phyloP scores from a whole-genome alignment of 2,329 filamentous ascomycete genomes.

The Fusarium torreyae region DNA sequence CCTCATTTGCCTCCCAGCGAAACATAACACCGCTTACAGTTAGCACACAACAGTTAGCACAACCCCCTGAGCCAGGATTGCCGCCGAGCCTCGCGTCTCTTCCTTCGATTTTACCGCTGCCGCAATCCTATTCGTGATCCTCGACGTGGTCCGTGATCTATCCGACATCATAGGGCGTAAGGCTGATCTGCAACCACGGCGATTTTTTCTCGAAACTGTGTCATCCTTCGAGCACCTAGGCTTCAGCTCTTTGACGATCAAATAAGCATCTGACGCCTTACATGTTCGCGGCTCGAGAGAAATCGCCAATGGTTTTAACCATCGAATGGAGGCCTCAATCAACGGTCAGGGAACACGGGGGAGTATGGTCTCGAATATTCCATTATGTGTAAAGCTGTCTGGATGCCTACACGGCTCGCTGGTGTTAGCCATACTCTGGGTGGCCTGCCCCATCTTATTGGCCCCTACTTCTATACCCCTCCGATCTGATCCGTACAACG shows the following conservation, averaged over 20 bases:
- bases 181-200: slow-evolving; percentile 43
- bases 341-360: slow-evolving; percentile 7
- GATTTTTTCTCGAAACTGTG: slow-evolving; percentile 29
- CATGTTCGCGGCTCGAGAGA: slow-evolving; percentile 12
- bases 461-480: slow-evolving; percentile 38
- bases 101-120: slow-evolving; percentile 29
- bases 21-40: slow-evolving; percentile 44
- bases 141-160: slow-evolving; percentile 36
- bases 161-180: slow-evolving; percentile 37
- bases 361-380: slow-evolving; percentile 36
- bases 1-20: slow-evolving; percentile 23
- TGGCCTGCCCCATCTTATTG: slow-evolving; percentile 27
- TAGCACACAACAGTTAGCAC: slow-evolving; percentile 31
- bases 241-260: slow-evolving; percentile 28
- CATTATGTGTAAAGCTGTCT: slow-evolving; percentile 45
- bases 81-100: slow-evolving; percentile 30
- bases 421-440: slow-evolving; percentile 25
- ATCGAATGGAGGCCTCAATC: slow-evolving; percentile 45
- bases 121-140: slow-evolving; percentile 34
- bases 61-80: slow-evolving; percentile 13
- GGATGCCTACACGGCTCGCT: slow-evolving; percentile 41
- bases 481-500: slow-evolving; percentile 24
- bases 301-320: slow-evolving; percentile 19
- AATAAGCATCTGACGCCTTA: slow-evolving; percentile 41
- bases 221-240: slow-evolving; percentile 32